These are phyloP conservation scores for Sechiopsis laciniata DNA, from an alignment of 306 rosid species.

Conservation along the genomic window DNA sequence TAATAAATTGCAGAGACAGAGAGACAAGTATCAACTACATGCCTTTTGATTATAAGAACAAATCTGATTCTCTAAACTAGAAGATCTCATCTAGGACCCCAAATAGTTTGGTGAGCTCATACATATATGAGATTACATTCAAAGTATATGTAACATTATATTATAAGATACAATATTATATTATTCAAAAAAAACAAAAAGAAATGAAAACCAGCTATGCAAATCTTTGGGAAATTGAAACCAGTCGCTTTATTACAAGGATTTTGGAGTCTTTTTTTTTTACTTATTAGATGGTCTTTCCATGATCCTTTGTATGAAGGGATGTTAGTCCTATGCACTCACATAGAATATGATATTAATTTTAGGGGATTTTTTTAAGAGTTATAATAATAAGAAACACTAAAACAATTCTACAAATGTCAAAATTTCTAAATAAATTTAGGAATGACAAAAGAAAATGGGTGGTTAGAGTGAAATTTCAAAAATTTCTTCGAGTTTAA, in stretches of 20 bases:
- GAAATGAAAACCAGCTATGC: not conserved
- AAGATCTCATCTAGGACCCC: conserved; percentile 11
- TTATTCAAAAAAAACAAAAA: not conserved
- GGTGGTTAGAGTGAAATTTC: no score
- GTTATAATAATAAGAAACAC: no score
- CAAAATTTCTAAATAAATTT: no score
- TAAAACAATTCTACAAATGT: no score
- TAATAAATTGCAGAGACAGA: no score
- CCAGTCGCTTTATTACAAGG: not conserved
- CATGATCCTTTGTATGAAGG: not conserved
- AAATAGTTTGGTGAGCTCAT: conserved; percentile 4
- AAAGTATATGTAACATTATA: not conserved
- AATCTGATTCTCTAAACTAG: no score
- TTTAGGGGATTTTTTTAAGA: no score
- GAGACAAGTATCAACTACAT: no score
- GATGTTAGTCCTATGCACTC: not conserved
- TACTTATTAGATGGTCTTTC: not conserved
- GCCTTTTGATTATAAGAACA: no score
- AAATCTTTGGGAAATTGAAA: not conserved
- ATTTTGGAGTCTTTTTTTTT: not conserved
- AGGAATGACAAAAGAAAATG: no score
- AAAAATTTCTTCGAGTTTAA: no score
- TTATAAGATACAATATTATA: not conserved
- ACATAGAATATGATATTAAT: no score
- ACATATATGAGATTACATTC: not conserved